Conservation (phyloP, 371 early-diverging fungal genomes). For the Apophysomyces sp. region DNA sequence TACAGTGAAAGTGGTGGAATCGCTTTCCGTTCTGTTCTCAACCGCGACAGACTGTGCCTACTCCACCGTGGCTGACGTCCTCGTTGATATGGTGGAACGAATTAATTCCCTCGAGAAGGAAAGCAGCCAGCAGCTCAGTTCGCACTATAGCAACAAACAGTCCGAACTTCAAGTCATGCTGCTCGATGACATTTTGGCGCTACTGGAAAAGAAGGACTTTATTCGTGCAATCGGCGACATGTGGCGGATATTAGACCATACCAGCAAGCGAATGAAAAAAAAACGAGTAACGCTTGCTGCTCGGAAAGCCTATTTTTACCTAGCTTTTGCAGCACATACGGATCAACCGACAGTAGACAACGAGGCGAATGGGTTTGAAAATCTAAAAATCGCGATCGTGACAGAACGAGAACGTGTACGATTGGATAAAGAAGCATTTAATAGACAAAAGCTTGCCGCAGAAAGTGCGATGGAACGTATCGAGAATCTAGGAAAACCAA, state of each 20-base stretch:
- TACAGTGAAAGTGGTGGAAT: conserved; percentile 6
- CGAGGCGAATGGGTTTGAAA: not conserved
- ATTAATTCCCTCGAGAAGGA: conserved; percentile 9
- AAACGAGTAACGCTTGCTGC: conserved; percentile 12
- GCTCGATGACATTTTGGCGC: conserved; percentile 14
- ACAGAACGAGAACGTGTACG: not conserved
- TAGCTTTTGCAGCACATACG: conserved; percentile 14
- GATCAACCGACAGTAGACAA: not conserved
- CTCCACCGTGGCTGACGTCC: conserved; percentile 13
- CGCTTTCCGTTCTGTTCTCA: conserved; percentile 24
- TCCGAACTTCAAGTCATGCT: conserved; percentile 18
- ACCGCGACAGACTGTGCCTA: conserved; percentile 19
- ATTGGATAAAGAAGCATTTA: not conserved
- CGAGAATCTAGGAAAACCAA: not conserved
- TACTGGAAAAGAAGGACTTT: conserved; percentile 4
- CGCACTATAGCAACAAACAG: not conserved
- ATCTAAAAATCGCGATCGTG: not conserved
- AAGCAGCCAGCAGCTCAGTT: not conserved
- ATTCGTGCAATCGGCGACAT: conserved; percentile 23
- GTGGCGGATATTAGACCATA: conserved; percentile 21
- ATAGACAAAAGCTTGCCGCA: not conserved
- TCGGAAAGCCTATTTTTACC: conserved; percentile 30
- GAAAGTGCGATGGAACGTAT: not conserved
- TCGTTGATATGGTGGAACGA: conserved; percentile 16
- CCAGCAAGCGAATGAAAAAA: not conserved